Conservation (phyloP, 2,329 filamentous ascomycete species). For the Colletotrichum echinochloae region DNA sequence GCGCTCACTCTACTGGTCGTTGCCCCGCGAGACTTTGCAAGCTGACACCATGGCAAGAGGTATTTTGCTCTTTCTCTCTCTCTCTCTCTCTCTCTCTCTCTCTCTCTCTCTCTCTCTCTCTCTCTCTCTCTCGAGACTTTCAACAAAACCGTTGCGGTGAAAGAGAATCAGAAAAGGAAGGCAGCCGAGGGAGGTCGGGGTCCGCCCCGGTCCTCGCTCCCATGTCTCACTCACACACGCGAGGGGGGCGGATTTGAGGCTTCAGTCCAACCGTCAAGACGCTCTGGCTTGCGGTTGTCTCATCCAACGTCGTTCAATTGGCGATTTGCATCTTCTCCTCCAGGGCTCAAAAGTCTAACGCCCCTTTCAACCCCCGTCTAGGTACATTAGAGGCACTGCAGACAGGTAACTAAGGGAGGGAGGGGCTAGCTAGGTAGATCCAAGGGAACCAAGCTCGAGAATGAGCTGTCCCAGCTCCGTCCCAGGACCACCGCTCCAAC, state of each 20-base stretch:
- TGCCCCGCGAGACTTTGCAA: constrained; percentile 26
- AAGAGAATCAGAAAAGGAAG: not conserved
- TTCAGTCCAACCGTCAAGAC: constrained; percentile 9
- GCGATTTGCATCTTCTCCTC: constrained; percentile 8
- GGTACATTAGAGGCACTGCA: constrained; percentile 14
- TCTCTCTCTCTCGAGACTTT: too few relatives aligned
- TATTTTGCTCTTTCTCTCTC: constrained; percentile 25
- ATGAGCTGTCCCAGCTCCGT: constrained; percentile 22
- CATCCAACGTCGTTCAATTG: constrained; percentile 31
- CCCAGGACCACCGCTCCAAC: not conserved
- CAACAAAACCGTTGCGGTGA: not conserved
- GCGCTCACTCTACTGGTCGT: constrained; percentile 4
- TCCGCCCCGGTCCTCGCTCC: constrained; percentile 4
- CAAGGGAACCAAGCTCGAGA: constrained; percentile 35
- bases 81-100: too few relatives aligned
- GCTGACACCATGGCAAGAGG: constrained; percentile 21
- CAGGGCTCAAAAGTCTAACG: not conserved
- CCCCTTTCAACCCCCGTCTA: not conserved
- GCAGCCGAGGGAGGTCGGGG: not conserved
- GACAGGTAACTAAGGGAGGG: not conserved
- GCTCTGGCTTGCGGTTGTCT: constrained; percentile 14
- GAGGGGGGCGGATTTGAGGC: not conserved
- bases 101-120: too few relatives aligned
- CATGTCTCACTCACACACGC: not conserved
- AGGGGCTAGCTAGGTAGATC: constrained; percentile 28